Conservation (phyloP, 176 grass and related monocot genomes). For the Aegilops speltoides region DNA sequence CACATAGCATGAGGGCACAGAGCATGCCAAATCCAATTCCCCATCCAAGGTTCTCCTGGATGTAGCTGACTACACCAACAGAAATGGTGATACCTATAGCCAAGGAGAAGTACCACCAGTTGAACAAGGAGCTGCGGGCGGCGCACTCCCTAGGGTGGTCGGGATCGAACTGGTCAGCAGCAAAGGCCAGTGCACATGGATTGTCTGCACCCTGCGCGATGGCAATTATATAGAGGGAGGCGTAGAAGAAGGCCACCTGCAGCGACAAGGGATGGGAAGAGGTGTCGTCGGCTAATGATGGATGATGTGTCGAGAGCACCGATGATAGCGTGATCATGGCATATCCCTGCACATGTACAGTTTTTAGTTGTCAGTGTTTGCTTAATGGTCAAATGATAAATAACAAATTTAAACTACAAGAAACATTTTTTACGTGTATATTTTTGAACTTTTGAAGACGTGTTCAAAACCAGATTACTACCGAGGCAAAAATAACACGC, state of each 20-base stretch:
- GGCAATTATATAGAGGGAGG: background rate
- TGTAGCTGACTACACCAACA: background rate
- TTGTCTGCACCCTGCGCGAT: background rate
- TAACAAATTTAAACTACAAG: no score
- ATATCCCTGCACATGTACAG: background rate
- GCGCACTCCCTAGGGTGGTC: background rate
- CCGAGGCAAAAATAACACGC: no score
- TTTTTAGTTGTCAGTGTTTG: background rate
- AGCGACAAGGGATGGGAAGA: background rate
- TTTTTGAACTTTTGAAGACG: no score
- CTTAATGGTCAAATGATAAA: no score
- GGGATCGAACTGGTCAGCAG: background rate
- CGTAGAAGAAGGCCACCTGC: background rate
- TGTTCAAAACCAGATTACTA: no score
- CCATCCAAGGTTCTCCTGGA: background rate
- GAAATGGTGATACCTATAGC: background rate
- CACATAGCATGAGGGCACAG: background rate
- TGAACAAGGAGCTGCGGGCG: background rate
- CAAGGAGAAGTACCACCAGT: background rate
- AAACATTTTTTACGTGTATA: no score
- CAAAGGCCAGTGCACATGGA: background rate
- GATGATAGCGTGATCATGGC: background rate
- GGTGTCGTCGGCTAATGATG: background rate
- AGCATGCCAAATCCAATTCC: background rate
- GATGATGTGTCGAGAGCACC: background rate